phyloP scores from a whole-genome alignment of 1,139 yeast genomes.

The Diutina pseudorugosa region DNA sequence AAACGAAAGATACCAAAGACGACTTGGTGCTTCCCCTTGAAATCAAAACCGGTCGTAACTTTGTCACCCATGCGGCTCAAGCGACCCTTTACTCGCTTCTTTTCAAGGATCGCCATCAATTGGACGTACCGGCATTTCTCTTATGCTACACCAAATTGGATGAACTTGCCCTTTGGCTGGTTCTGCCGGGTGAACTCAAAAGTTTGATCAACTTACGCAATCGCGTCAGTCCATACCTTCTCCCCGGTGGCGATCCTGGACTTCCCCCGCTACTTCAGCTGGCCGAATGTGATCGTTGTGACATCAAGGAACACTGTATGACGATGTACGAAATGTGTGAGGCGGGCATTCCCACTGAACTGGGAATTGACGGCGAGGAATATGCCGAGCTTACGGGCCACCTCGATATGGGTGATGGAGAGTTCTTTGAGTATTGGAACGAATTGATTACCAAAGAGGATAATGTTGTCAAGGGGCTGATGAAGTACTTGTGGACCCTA shows the following conservation, averaged over 20 bases:
- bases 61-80: conserved; percentile 73
- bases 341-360: conserved; percentile 36
- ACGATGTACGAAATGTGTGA: conserved; percentile 50
- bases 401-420: conserved; percentile 27
- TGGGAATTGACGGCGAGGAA: conserved; percentile 34
- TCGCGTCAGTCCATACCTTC: conserved; percentile 47
- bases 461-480: conserved; percentile 36
- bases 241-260: conserved; percentile 29
- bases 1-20: conserved; percentile 17
- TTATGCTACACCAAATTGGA: conserved; percentile 59
- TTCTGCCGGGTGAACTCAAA: conserved; percentile 48
- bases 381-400: conserved; percentile 41
- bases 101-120: conserved; percentile 66
- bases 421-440: conserved; percentile 67
- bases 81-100: conserved; percentile 75
- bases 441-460: conserved; percentile 65
- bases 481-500: conserved; percentile 59
- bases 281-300: conserved; percentile 59
- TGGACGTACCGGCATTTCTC: conserved; percentile 52
- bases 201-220: conserved; percentile 61
- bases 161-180: conserved; percentile 42
- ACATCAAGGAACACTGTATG: conserved; percentile 53
- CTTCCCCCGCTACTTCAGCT: conserved; percentile 51
- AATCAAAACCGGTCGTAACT: conserved; percentile 70
- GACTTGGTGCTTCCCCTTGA: conserved; percentile 66